Evolutionary conservation across 2,329 filamentous ascomycete species (phyloP).

Genomic region (Penicillium sp.): DNA sequence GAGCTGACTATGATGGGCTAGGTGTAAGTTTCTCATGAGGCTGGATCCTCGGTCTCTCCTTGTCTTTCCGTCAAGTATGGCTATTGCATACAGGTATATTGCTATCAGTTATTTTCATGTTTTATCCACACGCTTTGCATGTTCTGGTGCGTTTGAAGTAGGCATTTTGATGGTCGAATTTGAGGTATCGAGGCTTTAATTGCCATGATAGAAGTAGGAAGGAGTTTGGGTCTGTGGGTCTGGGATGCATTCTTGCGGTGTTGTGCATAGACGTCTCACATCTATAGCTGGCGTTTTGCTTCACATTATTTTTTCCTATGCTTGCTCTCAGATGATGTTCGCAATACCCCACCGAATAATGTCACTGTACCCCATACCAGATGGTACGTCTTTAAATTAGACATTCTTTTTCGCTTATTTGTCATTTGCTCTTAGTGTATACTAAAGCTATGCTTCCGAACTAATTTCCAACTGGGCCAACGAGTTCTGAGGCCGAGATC

Average conservation of each 20-base stretch:
- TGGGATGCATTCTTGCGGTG: background rate
- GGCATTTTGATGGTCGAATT: background rate
- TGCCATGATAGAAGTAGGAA: background rate
- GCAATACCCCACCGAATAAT: background rate
- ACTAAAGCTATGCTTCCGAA: no score
- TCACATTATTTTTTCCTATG: background rate
- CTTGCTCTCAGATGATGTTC: background rate
- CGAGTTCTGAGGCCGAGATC: no score
- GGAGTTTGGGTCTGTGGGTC: background rate
- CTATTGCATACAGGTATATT: background rate
- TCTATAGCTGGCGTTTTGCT: background rate
- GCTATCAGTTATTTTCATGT: background rate
- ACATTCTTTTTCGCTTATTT: background rate
- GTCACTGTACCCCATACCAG: background rate
- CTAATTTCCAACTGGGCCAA: no score
- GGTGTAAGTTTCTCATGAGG: conserved; percentile 16
- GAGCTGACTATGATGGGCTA: conserved; percentile 23
- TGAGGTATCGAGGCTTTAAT: background rate
- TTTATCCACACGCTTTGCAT: background rate
- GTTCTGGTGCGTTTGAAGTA: background rate
- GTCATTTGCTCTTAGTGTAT: background rate
- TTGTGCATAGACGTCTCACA: background rate
- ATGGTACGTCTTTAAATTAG: background rate
- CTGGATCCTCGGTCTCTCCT: background rate
- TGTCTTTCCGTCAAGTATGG: background rate